Conservation (phyloP, 148 eudicot species). For the Beta vulgaris region DNA sequence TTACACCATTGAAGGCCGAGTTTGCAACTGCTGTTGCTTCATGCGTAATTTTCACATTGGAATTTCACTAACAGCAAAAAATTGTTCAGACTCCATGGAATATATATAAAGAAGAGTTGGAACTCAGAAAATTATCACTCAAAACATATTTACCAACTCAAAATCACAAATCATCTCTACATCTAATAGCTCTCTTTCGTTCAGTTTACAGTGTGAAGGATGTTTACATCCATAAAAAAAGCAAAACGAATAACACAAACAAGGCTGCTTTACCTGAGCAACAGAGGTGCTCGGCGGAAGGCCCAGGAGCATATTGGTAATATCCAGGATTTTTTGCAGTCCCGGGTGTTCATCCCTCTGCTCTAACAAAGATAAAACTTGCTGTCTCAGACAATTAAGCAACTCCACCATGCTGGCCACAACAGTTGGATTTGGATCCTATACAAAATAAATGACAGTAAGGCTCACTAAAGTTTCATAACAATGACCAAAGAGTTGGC, state of each 20-base stretch:
- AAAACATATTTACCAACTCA: no score
- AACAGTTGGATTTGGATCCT: constrained; percentile 78
- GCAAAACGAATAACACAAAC: neutral
- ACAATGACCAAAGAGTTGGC: neutral
- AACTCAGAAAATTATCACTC: neutral
- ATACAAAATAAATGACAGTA: constrained; percentile 5
- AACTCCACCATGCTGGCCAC: constrained; percentile 74
- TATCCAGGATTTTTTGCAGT: constrained; percentile 69
- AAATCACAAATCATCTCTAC: no score
- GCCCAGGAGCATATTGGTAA: constrained; percentile 72
- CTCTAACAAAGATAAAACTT: constrained; percentile 43
- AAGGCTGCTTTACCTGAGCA: constrained; percentile 61
- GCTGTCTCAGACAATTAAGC: constrained; percentile 48
- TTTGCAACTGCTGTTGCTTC: neutral
- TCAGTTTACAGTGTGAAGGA: neutral
- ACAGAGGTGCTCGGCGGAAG: constrained; percentile 78
- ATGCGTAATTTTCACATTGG: neutral
- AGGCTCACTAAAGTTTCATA: neutral
- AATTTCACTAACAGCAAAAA: neutral
- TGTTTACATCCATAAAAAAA: neutral
- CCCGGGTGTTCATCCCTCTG: constrained; percentile 78
- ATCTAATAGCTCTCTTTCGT: neutral
- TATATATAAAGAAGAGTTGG: neutral
- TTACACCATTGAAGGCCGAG: neutral
- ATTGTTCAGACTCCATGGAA: neutral